Evolutionary conservation across 139 green algal genomes (phyloP).

Genomic region (Diplosphaera chodatii): DNA sequence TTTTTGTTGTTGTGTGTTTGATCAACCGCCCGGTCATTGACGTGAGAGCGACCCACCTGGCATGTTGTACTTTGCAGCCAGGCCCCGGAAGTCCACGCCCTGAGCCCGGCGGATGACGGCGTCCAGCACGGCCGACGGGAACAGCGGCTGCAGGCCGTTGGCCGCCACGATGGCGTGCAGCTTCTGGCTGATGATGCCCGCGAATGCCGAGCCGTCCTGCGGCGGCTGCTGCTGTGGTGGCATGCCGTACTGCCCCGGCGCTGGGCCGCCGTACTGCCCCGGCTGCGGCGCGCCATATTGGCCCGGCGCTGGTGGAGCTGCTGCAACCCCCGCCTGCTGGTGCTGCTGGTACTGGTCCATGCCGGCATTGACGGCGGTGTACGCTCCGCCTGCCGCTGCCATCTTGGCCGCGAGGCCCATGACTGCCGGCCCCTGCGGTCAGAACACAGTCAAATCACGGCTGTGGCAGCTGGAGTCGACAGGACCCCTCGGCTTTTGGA

Average conservation of each 20-base stretch:
- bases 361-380: background rate
- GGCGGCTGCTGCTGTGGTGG: too few relatives aligned
- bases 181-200: slow-evolving; percentile 4
- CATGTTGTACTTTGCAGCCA: background rate
- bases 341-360: background rate
- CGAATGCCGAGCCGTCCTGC: background rate
- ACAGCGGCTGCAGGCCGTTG: slow-evolving; percentile 12
- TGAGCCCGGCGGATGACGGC: background rate
- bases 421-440: too few relatives aligned
- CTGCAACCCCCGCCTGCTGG: background rate
- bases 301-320: background rate
- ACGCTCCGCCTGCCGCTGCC: background rate
- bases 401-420: background rate
- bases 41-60: too few relatives aligned
- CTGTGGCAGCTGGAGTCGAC: too few relatives aligned
- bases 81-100: background rate
- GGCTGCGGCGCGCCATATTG: background rate
- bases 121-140: slow-evolving; percentile 7
- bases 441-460: too few relatives aligned
- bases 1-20: background rate
- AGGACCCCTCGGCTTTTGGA: too few relatives aligned
- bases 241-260: too few relatives aligned
- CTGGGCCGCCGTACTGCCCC: too few relatives aligned
- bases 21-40: too few relatives aligned
- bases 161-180: slow-evolving; percentile 14